These are phyloP conservation scores for Purpureocillium lavendulum DNA, from an alignment of 2,329 filamentous ascomycete species.

Conservation along the genomic window DNA sequence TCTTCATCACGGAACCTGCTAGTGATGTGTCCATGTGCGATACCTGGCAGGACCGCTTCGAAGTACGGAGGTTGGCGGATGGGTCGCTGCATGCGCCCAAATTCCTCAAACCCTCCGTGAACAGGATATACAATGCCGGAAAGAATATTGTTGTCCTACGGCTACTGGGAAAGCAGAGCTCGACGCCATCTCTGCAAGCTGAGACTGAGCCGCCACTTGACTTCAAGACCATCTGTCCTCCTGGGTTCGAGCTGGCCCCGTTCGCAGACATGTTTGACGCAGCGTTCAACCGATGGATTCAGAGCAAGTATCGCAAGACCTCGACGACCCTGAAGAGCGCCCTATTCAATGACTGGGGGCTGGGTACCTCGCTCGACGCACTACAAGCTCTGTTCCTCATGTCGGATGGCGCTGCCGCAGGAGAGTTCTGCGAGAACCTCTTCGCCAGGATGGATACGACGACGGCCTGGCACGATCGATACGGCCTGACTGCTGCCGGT, in stretches of 20 bases:
- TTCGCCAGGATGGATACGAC: conserved; percentile 66
- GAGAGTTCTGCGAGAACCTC: conserved; percentile 57
- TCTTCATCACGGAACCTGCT: conserved; percentile 62
- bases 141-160: conserved; percentile 84
- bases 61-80: conserved; percentile 51
- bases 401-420: conserved; percentile 60
- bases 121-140: conserved; percentile 75
- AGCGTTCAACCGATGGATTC: conserved; percentile 69
- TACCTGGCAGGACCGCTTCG: conserved; percentile 71
- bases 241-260: conserved; percentile 43
- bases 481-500: conserved; percentile 68
- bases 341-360: conserved; percentile 60
- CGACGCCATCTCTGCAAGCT: conserved; percentile 17
- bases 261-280: conserved; percentile 68
- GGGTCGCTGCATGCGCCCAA: conserved; percentile 59
- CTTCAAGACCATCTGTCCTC: conserved; percentile 47
- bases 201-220: conserved; percentile 40
- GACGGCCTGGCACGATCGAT: conserved; percentile 68
- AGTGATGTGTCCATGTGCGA: conserved; percentile 50
- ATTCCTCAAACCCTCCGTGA: conserved; percentile 63
- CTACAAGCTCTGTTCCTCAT: conserved; percentile 70
- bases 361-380: conserved; percentile 56
- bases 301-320: conserved; percentile 63
- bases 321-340: conserved; percentile 56
- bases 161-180: conserved; percentile 50